Base-by-base conservation (phyloP, 352 stramenopile genomes). In the Pythium myriotylum region DNA sequence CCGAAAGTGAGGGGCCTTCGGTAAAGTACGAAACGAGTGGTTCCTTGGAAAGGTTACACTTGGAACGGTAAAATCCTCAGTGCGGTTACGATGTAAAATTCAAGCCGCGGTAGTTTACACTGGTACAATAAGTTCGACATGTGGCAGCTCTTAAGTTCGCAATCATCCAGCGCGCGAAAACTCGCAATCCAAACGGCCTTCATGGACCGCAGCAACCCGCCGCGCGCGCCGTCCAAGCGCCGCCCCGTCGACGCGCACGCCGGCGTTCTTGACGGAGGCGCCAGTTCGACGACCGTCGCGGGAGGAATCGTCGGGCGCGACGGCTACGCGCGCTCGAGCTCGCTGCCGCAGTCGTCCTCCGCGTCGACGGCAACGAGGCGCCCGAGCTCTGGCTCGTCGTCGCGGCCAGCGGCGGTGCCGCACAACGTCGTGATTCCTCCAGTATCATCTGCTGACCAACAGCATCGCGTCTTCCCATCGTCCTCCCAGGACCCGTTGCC, bases 1-100 rank as follows among this genome's bases (percentile, higher is more conserved):
- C 62, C 49, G 62, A 64, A 69, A 64, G 52, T 65, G 50, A 19
- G 33, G n/a, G 13, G 4, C 20, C 13, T 49, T 67, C 64, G 48
- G 48, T 58, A 67, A 72, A 72, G 65, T 72, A 72, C 65, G 65
- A 72, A 62, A 72, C 29, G 58, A 72, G 14, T 72, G 65, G 65
- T 47, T 41, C 13, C 24, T 45, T 32, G 42, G 50, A 33, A 17
- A 29, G 17, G 17, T n/a, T 23, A 43, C 20, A n/a, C 14, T 52
- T 35, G 22, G 23, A 3, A 3, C 24, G 27, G 4, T 23, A 50
- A 50, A 27, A 48, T n/a, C 13, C 37, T 43, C 13, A 43, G 13
- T 43, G 13, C 5, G 37, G 13, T 43, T 43, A 20, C 13, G 7
- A 6, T 20, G 37, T 43, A 54, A 49, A 33, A 29, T 43, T 41